A percentile compares a stretch with the other conserved stretches of the same genome.
Conservation (phyloP, 2,329 filamentous ascomycete species). For the Ceratocystis destructans region DNA sequence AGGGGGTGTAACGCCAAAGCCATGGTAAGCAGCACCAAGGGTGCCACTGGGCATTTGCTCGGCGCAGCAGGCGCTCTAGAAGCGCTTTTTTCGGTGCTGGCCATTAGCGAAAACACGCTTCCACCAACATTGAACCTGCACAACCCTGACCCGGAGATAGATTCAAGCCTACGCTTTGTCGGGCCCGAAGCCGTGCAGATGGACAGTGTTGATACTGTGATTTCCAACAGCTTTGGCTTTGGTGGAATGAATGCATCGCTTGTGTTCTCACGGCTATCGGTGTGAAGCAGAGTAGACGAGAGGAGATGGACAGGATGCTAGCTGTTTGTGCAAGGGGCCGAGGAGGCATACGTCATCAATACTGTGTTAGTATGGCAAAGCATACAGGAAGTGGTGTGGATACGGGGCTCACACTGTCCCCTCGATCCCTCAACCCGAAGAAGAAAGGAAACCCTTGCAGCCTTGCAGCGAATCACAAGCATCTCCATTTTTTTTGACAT, state of each 20-base stretch:
- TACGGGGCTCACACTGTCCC: constrained; percentile 1
- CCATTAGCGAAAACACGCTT: constrained; percentile 62
- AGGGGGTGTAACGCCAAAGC: constrained; percentile 2
- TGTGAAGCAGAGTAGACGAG: background rate
- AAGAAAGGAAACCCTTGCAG: constrained; percentile 16
- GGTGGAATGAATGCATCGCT: constrained; percentile 89
- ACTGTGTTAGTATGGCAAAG: background rate
- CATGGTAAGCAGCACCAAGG: constrained; percentile 77
- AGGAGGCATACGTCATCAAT: background rate
- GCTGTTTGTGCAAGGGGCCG: background rate
- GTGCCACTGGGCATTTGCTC: constrained; percentile 78
- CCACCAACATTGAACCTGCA: constrained; percentile 80
- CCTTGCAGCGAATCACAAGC: constrained; percentile 8
- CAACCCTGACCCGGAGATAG: constrained; percentile 39
- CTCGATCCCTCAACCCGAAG: constrained; percentile 8
- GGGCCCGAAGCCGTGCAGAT: constrained; percentile 56
- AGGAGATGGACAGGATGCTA: background rate
- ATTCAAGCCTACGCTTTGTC: constrained; percentile 76
- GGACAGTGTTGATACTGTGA: constrained; percentile 49
- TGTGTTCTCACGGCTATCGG: constrained; percentile 44
- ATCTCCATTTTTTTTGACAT: constrained; percentile 4
- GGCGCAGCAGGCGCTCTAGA: constrained; percentile 87
- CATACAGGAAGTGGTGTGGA: background rate
- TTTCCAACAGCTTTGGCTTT: constrained; percentile 97
- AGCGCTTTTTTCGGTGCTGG: constrained; percentile 69